Base-by-base conservation (phyloP, 768 basidiomycete species). In the Dendrothele bispora region DNA sequence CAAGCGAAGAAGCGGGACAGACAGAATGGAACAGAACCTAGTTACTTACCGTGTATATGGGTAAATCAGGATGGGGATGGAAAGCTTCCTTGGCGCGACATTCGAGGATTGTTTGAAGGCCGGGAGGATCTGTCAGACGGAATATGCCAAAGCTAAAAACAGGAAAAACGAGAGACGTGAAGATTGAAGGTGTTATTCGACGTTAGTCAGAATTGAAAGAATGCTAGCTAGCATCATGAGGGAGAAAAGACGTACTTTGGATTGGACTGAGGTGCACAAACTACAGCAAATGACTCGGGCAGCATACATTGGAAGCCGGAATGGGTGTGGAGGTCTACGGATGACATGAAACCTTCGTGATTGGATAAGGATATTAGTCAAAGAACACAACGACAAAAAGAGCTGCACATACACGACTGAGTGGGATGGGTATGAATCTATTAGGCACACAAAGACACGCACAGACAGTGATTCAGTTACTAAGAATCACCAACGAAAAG, bases 311-410 rank as follows among this genome's bases (percentile, higher is more conserved):
- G 93, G 68, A 94, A 97, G 7, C 80, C 86, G 1, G 88, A 84
- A 63, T 95, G 93, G 3, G 92, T 95, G 57, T 97, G 93, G 18
- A 97, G 65, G 63, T 95, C 93, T 15, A 95, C 85, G 7, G 92
- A 95, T 5, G 92, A 94, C 88, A 95, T 92, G 70, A 97, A 97
- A 65, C 84, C 84, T 86, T n/a, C n/a, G n/a, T n/a, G n/a, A 49
- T 2, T 20, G 38, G 37, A 24, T 35, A 25, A 20, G 5, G 32
- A 8, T 43, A n/a, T 29, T 18, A 20, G 34, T n/a, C 4, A 4
- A 4, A 10, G 24, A 26, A 17, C 14, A 17, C 11, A 18, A 22
- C 11, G 20, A 12, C 20, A 18, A 26, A 7, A 25, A n/a, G n/a
- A n/a, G n/a, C n/a, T n/a, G n/a, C 7, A 72, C 82, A 50, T 53